phyloP scores from a whole-genome alignment of 495 filamentous ascomycete species.

The Neurospora sp. region DNA sequence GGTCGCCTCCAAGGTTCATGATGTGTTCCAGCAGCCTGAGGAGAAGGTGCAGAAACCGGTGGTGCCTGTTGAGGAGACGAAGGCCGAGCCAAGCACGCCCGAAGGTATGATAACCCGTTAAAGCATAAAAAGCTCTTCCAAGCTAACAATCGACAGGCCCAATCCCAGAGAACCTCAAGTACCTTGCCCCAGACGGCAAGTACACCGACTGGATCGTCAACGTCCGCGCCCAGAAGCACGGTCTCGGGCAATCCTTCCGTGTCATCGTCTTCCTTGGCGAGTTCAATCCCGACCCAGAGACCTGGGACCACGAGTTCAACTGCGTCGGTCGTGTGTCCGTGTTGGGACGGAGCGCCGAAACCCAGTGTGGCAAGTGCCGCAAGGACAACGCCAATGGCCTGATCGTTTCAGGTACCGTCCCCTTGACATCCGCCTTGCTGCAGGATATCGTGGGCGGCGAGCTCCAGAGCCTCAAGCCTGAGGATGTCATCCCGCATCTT shows the following conservation, averaged over 20 bases:
- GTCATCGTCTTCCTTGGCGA: conserved; percentile 34
- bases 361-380: conserved; percentile 27
- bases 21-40: background rate
- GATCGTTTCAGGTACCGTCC: conserved; percentile 31
- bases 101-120: background rate
- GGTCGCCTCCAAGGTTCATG: background rate
- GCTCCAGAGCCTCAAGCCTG: conserved; percentile 17
- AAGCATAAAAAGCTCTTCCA: background rate
- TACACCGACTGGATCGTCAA: conserved; percentile 37
- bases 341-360: conserved; percentile 23
- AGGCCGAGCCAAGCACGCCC: background rate
- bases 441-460: conserved; percentile 24
- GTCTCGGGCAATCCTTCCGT: conserved; percentile 28
- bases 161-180: conserved; percentile 12
- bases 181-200: conserved; percentile 23
- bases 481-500: conserved; percentile 29
- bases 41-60: conserved; percentile 2
- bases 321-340: conserved; percentile 31
- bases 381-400: conserved; percentile 16
- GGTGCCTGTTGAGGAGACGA: background rate
- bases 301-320: conserved; percentile 25
- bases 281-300: conserved; percentile 15
- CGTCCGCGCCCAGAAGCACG: conserved; percentile 31
- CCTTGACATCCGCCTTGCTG: conserved; percentile 30
- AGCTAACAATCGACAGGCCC: background rate